Conservation (phyloP, 805 yeast genomes). For the Candida boidinii region DNA sequence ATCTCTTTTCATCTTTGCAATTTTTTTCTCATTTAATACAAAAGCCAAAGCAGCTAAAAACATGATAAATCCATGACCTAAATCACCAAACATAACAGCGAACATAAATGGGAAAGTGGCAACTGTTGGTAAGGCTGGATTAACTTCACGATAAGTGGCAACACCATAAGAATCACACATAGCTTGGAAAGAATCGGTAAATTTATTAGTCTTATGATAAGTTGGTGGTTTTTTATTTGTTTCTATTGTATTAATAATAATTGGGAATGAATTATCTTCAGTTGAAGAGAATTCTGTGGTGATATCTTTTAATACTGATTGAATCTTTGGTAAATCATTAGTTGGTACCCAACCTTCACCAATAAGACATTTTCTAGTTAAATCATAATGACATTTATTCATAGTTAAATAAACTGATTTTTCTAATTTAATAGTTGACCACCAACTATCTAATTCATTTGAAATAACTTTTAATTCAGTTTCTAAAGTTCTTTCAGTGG, state of each 20-base stretch:
- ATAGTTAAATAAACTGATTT: conserved; percentile 48
- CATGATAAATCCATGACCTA: conserved; percentile 90
- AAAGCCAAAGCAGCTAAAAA: conserved; percentile 63
- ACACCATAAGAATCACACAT: conserved; percentile 95
- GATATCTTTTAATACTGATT: conserved; percentile 33
- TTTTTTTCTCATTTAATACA: conserved; percentile 64
- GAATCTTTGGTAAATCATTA: conserved; percentile 39
- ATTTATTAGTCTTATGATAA: conserved; percentile 87
- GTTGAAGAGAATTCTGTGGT: conserved; percentile 15
- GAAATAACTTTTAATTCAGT: conserved; percentile 62
- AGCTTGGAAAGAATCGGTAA: conserved; percentile 85
- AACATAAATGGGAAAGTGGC: conserved; percentile 98
- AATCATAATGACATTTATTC: conserved; percentile 63
- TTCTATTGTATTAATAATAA: conserved; percentile 43
- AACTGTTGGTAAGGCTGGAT: conserved; percentile 91
- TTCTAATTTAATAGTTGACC: conserved; percentile 44
- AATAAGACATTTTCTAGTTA: conserved; percentile 53
- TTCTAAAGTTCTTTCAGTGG: conserved; percentile 43
- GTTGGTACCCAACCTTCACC: conserved; percentile 74
- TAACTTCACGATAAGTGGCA: conserved; percentile 88
- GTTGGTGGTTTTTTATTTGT: conserved; percentile 93
- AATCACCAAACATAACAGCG: conserved; percentile 98
- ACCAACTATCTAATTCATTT: conserved; percentile 54
- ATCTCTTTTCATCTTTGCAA: conserved; percentile 66
- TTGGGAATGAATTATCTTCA: conserved; percentile 21